phyloP scores from a whole-genome alignment of 2,329 filamentous ascomycete species.

The Aspergillus fischeri region DNA sequence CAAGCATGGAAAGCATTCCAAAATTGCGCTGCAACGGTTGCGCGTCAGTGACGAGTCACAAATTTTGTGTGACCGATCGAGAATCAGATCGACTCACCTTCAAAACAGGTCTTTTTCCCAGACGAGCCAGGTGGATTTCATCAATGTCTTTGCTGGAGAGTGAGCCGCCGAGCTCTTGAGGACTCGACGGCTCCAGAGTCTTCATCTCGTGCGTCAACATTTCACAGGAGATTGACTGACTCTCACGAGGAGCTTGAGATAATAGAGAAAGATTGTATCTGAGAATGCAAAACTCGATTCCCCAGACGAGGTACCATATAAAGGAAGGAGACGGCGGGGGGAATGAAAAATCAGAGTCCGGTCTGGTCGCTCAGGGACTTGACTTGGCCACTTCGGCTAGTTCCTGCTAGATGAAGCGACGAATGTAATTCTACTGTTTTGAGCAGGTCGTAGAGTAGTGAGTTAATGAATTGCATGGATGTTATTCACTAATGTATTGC shows the following conservation, averaged over 20 bases:
- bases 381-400: not conserved
- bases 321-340: not conserved
- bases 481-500: not conserved
- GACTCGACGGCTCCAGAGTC: conserved; percentile 2
- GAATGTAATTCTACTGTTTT: not conserved
- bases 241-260: not conserved
- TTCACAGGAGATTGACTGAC: not conserved
- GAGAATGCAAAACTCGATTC: not conserved
- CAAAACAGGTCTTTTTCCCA: conserved; percentile 50
- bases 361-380: not conserved
- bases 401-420: not conserved
- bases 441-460: not conserved
- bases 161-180: conserved; percentile 10
- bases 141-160: conserved; percentile 27
- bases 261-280: not conserved
- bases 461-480: not conserved
- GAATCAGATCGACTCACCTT: conserved; percentile 23
- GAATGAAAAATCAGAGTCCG: not conserved
- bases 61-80: not conserved
- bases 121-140: conserved; percentile 44
- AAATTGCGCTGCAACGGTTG: conserved; percentile 15
- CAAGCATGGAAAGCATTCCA: conserved; percentile 16
- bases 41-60: not conserved
- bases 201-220: not conserved
- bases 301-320: not conserved